Base-by-base conservation (phyloP, 768 basidiomycete species). In the Galerina sulciceps region DNA sequence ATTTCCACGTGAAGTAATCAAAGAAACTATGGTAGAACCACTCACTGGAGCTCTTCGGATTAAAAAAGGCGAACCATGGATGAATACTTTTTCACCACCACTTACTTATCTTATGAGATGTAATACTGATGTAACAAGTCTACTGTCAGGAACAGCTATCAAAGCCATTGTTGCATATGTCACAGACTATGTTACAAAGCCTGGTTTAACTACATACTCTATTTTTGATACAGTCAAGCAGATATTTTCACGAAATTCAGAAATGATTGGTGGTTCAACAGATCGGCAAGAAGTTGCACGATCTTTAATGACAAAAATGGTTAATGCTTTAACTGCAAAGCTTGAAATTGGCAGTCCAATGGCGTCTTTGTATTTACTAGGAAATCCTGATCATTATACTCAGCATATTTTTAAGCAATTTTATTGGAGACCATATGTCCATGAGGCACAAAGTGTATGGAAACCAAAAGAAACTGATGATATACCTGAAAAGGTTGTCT, bases 181-280 rank as follows among this genome's bases (percentile, higher is more conserved):
- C 0, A 69, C 79, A 6, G 76, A 82, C 42, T 82, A 82, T 63
- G 69, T 81, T 0, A 79, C 76, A 0, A 82, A 82, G 60, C 43
- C 67, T 0, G 43, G 62, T 2, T 55, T 82, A 14, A 81, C 79
- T 47, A 77, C 74, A 1, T 68, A 77, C 63, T 64, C 63, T 15
- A 69, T 78, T 31, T 79, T 80, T 66, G 67, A 76, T 1, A 57
- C 71, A 4, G 60, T 75, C 0, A 52, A 57, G 10, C 51, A 65
- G 9, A 55, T 75, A 0, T 70, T 73, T 55, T 58, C 67, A 0
- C 67, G 67, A 36, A 63, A 72, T 49, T 17, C 61, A 17, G 68
- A 75, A 23, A 54, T 70, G 10, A 18, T 73, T 0, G 59, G 61
- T 15, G 65, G 65, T 1, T 40, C 42, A 17, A 20, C 51, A 10